Conservation (phyloP, 1,284 basidiomycete genomes). For the Sporisorium scitamineum region DNA sequence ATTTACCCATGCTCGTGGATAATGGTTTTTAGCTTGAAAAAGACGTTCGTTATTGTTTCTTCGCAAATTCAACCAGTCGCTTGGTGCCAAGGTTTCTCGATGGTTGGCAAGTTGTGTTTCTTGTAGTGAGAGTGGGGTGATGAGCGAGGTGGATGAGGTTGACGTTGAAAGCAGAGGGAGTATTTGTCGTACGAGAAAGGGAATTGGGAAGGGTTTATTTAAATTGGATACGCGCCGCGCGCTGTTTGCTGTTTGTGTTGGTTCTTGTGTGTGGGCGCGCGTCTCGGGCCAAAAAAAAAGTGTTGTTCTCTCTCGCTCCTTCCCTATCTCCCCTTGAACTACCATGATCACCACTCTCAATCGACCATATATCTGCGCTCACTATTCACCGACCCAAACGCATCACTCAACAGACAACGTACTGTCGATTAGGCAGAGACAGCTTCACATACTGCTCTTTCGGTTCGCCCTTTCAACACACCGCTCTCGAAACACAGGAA, state of each 20-base stretch:
- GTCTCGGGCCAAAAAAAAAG: not conserved
- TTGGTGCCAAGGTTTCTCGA: no score
- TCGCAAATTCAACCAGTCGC: no score
- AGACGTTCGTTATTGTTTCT: not conserved
- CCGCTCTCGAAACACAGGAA: not conserved
- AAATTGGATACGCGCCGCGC: not conserved
- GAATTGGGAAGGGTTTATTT: conserved; percentile 6
- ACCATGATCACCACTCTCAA: not conserved
- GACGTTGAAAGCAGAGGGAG: not conserved
- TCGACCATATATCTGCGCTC: no score
- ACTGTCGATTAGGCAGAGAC: no score
- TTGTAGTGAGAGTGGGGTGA: not conserved
- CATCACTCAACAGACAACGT: no score
- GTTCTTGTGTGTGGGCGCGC: not conserved
- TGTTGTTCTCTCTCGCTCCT: not conserved
- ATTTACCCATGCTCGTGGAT: not conserved
- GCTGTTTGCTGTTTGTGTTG: not conserved
- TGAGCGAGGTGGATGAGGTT: not conserved
- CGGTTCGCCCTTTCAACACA: not conserved
- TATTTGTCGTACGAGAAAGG: conserved; percentile 11
- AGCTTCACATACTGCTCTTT: no score
- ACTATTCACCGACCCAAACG: no score
- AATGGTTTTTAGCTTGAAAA: not conserved
- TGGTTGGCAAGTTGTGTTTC: conserved; percentile 1
- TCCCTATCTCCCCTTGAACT: not conserved